phyloP scores from a whole-genome alignment of 306 rosid species.

The Mucuna pruriens region DNA sequence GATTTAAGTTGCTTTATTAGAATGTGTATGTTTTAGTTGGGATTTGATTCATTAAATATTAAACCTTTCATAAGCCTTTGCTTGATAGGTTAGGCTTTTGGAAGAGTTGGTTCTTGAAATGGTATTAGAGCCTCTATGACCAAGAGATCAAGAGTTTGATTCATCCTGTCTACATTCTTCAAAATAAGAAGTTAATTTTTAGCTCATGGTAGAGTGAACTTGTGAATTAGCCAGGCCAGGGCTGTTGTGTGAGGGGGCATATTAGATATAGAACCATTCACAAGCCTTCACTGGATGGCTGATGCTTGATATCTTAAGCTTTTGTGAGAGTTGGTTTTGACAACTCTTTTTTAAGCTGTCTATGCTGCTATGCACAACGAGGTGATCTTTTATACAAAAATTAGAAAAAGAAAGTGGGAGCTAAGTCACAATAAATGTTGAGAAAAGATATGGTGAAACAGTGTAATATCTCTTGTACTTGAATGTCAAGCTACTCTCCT shows the following conservation, averaged over 20 bases:
- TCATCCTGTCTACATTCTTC: neutral
- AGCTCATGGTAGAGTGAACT: neutral
- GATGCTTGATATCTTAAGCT: neutral
- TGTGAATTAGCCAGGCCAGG: neutral
- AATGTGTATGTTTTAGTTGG: conserved; percentile 2
- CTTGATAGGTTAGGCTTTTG: conserved; percentile 10
- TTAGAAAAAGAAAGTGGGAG: neutral
- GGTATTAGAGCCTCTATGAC: neutral
- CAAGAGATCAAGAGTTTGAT: conserved; percentile 1
- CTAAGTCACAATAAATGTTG: conserved; percentile 18
- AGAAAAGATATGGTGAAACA: neutral
- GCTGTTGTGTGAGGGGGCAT: neutral
- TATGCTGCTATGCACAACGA: neutral
- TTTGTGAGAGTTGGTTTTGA: neutral
- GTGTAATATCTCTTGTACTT: neutral
- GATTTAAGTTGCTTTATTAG: neutral
- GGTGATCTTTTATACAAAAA: neutral
- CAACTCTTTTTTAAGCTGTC: conserved; percentile 18
- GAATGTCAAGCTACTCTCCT: neutral
- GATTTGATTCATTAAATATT: conserved; percentile 6
- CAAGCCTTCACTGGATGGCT: neutral
- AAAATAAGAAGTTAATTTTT: neutral
- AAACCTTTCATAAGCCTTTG: neutral
- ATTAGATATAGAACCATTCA: neutral
- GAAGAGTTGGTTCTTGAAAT: conserved; percentile 12